A percentile compares a stretch with the other conserved stretches of the same genome.
phyloP scores from a whole-genome alignment of 1,284 basidiomycete genomes.

The Cystobasidium pallidum region DNA sequence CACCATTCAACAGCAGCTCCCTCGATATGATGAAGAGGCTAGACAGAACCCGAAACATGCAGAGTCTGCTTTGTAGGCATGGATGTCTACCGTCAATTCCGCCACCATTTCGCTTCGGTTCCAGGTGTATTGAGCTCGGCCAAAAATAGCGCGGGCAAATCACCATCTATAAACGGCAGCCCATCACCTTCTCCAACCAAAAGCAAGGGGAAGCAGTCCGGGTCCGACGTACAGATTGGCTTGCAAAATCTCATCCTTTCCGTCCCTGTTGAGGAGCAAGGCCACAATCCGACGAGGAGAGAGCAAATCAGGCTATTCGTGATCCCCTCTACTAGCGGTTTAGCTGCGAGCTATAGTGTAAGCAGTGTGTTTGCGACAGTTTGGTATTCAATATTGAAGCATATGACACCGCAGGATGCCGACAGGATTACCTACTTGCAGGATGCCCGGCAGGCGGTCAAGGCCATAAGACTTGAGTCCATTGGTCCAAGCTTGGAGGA shows the following conservation, averaged over 20 bases:
- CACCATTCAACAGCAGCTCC: neutral
- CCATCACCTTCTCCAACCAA: neutral
- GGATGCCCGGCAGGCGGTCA: constrained; percentile 13
- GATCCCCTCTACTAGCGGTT: constrained; percentile 38
- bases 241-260: constrained; percentile 27
- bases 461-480: neutral
- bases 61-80: constrained; percentile 44
- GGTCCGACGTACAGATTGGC: constrained; percentile 30
- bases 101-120: constrained; percentile 23
- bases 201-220: constrained; percentile 21
- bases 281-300: neutral
- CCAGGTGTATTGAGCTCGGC: neutral
- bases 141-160: neutral
- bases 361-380: neutral
- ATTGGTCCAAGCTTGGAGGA: neutral
- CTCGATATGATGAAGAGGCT: no score
- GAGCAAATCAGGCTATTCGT: constrained; percentile 21
- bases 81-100: constrained; percentile 43
- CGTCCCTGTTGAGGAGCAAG: neutral
- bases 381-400: neutral
- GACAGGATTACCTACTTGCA: constrained; percentile 22
- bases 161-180: neutral
- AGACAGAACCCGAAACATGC: no score
- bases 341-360: constrained; percentile 39
- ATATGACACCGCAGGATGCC: neutral